Evolutionary conservation across 331 rosid genomes (phyloP), one percentile per base, ranked within the genome.

Genomic region (Quercus phellos): DNA sequence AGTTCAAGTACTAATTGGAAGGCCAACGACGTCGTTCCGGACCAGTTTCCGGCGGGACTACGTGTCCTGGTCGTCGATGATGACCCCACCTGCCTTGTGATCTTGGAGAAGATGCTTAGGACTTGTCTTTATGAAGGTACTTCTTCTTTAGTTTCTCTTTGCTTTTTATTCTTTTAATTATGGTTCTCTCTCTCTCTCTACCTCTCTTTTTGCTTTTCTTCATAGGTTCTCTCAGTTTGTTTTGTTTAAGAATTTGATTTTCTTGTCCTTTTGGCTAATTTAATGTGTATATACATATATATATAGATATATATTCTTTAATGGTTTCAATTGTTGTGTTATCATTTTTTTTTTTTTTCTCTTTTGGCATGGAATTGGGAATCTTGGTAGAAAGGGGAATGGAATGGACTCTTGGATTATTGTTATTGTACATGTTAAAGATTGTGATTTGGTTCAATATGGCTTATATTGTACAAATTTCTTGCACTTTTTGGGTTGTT

Each of bases 61-160:
- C 89, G 99, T 6, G 99, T 95, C 30, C 84, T 95, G 12, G 97
- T 95, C 21, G 99, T 95, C 5, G 99, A 95, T 30, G 99, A 95
- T 84, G 99, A 95, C 86, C 97, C 94, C 54, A 93, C 99, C 56
- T 93, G 98, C 53, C 97, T 95, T 72, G 88, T 90, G 93, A 93
- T 95, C 88, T 90, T 95, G 46, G 98, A 95, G 86, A 95, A 82
- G 97, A 95, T 95, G 99, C 91, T 95, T 14, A 87, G 92, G 29
- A 85, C 88, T 38, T 95, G 99, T 80, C 90, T 80, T 81, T 95
- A 95, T 32, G 89, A 90, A 76, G 99, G 99, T 95, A 76, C 51
- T 46, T 67, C 8, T 59, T 59, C 68, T 24, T 67, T 27, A 21
- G 14, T 46, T 70, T 70, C 2, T 14, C 29, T 70, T 16, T 24